Conservation (phyloP, 2,329 filamentous ascomycete species). For the Akanthomyces muscarius region DNA sequence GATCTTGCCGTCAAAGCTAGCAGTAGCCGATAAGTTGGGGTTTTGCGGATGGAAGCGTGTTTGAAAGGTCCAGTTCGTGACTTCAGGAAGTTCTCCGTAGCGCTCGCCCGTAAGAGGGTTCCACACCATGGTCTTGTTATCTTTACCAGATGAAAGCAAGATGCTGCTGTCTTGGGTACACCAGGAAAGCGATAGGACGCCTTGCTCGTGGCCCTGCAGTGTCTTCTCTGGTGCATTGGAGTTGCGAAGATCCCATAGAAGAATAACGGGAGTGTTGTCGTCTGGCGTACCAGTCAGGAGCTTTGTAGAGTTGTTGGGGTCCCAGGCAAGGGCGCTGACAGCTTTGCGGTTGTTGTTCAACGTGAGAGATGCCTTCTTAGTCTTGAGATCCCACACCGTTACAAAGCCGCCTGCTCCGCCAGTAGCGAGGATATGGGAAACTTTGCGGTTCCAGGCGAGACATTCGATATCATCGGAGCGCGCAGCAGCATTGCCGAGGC, state of each 20-base stretch:
- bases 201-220: conserved; percentile 88
- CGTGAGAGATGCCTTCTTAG: conserved; percentile 94
- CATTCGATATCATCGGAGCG: conserved; percentile 94
- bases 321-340: conserved; percentile 95
- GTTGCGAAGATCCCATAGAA: conserved; percentile 93
- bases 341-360: conserved; percentile 93
- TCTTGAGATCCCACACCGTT: conserved; percentile 97
- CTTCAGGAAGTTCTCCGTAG: conserved; percentile 90
- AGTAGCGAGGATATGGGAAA: conserved; percentile 91
- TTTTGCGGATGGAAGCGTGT: conserved; percentile 93
- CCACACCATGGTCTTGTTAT: conserved; percentile 94
- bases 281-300: conserved; percentile 88
- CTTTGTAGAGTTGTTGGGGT: conserved; percentile 91
- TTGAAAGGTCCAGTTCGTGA: conserved; percentile 99
- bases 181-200: conserved; percentile 92
- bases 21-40: conserved; percentile 86
- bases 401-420: conserved; percentile 92
- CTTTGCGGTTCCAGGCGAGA: conserved; percentile 97
- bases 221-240: conserved; percentile 90
- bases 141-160: conserved; percentile 89
- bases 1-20: conserved; percentile 96
- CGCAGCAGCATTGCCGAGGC: conserved; percentile 80
- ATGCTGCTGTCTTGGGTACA: conserved; percentile 86
- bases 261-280: conserved; percentile 81
- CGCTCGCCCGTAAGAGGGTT: conserved; percentile 87